These are phyloP conservation scores for Eustoma russellianum DNA, from an alignment of 257 asterid species.

Conservation along the genomic window DNA sequence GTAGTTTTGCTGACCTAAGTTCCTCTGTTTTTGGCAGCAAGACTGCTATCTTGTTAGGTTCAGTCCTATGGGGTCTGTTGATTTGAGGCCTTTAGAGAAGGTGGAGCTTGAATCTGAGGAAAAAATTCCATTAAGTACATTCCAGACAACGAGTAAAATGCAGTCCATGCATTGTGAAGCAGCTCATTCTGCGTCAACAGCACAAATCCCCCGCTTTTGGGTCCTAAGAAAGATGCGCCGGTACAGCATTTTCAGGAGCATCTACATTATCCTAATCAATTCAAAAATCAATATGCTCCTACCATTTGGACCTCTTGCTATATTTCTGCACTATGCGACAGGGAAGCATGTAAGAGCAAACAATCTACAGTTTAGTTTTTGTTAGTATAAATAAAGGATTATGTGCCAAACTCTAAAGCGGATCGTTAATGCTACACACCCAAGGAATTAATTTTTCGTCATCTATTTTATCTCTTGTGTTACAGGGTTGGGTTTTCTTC, in stretches of 20 bases:
- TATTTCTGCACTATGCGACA: slow-evolving; percentile 56
- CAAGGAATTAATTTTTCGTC: neutral
- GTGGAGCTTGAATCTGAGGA: slow-evolving; percentile 59
- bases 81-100: slow-evolving; percentile 24
- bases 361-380: slow-evolving; percentile 1
- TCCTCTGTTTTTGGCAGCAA: neutral
- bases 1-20: neutral
- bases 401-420: neutral
- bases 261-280: slow-evolving; percentile 55
- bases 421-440: neutral
- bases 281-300: slow-evolving; percentile 79
- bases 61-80: slow-evolving; percentile 13
- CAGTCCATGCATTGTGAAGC: slow-evolving; percentile 47
- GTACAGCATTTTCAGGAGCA: slow-evolving; percentile 47
- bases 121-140: slow-evolving; percentile 49
- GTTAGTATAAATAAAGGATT: slow-evolving; percentile 5
- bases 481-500: slow-evolving; percentile 81
- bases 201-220: slow-evolving; percentile 31
- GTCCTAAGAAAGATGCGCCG: slow-evolving; percentile 37
- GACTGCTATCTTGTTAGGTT: neutral
- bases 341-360: slow-evolving; percentile 55
- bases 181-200: slow-evolving; percentile 26
- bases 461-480: neutral
- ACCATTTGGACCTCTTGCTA: slow-evolving; percentile 86
- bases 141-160: slow-evolving; percentile 31